Evolutionary conservation across 257 asterid genomes (phyloP), one percentile per base, ranked within the genome.

Genomic region (Cordia subcordata): DNA sequence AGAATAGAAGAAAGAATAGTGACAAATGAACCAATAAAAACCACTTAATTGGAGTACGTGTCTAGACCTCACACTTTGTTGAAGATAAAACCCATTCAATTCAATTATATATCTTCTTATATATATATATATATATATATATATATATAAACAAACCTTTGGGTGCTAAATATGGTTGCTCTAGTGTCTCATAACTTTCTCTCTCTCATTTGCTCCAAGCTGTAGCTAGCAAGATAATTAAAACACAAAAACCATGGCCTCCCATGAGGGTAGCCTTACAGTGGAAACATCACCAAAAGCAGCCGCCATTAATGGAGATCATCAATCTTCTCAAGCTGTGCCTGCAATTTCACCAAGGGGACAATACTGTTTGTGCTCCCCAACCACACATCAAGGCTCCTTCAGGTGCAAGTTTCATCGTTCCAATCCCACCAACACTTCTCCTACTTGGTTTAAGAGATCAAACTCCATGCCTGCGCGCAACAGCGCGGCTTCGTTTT

Each of bases 351-450:
- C 57, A 53, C 57, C 57, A 23, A 53, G 21, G 16, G 37, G 57
- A 13, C 57, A 53, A 23, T 53, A 52, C 16, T 68, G 73, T 16
- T 44, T 68, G 37, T 68, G 73, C 47, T 68, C 73, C 12, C 73
- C 73, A 45, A 68, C 73, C 21, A 68, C 62, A 9, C 73, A 68
- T 54, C 11, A 39, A 55, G 73, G 73, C n/a, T 68, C 73, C 0
- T 68, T 68, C 54, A 55, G 73, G 59, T 68, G 73, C 63, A 62
- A 65, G 68, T 46, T 51, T 55, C 73, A 68, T 20, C 61, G 73
- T 9, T 27, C 45, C 16, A 32, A 44, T 57, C n/a, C 57, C 16
- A 21, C 68, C 32, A n/a, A n/a, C n/a, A 32, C 45, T 19, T 4
- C 39, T 13, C 10, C 46, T 19, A 22, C 40, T n/a, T 61, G 38